Evolutionary conservation across 1,284 basidiomycete genomes (phyloP).

Genomic region (Retiboletus flavoniger): DNA sequence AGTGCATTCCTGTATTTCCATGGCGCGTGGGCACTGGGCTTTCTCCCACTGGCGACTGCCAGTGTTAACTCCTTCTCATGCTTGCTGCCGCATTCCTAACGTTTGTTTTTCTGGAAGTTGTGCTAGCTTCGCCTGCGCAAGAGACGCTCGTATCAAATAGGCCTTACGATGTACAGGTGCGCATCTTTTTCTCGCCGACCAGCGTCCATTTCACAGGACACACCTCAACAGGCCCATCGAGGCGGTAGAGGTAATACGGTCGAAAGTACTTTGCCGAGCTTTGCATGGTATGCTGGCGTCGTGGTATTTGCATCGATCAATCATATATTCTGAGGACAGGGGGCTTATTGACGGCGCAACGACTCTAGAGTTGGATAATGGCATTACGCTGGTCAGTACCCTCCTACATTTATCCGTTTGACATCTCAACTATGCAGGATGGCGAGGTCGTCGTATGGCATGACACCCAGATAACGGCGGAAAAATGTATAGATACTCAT

Average conservation of each 20-base stretch:
- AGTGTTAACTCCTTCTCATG: constrained; percentile 16
- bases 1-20: background rate
- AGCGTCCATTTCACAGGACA: background rate
- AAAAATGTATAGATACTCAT: constrained; percentile 66
- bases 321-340: constrained; percentile 38
- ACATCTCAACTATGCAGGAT: constrained; percentile 45
- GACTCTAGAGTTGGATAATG: constrained; percentile 77
- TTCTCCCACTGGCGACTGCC: background rate
- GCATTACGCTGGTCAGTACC: constrained; percentile 58
- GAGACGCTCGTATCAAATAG: constrained; percentile 18
- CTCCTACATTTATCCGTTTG: background rate
- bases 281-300: constrained; percentile 58
- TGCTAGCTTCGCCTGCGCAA: constrained; percentile 33
- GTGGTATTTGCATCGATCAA: background rate
- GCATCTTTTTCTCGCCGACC: constrained; percentile 6
- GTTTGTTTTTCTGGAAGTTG: constrained; percentile 11
- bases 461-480: constrained; percentile 60
- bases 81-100: constrained; percentile 9
- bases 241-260: constrained; percentile 72
- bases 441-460: constrained; percentile 78
- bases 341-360: constrained; percentile 71
- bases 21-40: background rate
- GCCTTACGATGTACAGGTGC: constrained; percentile 48
- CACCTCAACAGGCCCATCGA: constrained; percentile 61
- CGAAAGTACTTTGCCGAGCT: constrained; percentile 68